Evolutionary conservation across 441 rosid genomes (phyloP).

Genomic region (Gossypium gossypioides): DNA sequence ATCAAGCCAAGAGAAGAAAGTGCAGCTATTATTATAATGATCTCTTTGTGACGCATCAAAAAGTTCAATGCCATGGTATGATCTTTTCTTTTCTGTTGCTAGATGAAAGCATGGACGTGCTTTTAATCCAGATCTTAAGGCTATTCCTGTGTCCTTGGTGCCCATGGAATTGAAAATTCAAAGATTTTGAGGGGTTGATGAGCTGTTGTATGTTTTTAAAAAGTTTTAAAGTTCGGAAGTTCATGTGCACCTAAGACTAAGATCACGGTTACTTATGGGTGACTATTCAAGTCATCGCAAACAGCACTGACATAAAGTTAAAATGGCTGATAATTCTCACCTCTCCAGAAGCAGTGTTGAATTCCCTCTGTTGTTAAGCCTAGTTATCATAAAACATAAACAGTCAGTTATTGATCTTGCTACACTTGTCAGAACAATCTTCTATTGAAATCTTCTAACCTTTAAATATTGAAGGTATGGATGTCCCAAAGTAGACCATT

Average conservation of each 20-base stretch:
- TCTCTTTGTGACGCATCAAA: neutral
- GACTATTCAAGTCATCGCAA: slow-evolving; percentile 5
- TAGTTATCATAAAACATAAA: slow-evolving; percentile 13
- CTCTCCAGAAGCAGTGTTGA: slow-evolving; percentile 59
- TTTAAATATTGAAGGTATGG: slow-evolving; percentile 49
- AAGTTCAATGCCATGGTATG: neutral
- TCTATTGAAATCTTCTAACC: slow-evolving; percentile 21
- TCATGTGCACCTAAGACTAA: slow-evolving; percentile 5
- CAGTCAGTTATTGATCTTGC: neutral
- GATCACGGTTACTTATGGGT: neutral
- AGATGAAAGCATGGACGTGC: neutral
- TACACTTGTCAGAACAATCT: neutral
- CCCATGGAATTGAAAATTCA: neutral
- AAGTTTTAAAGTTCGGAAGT: neutral
- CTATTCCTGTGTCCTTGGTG: neutral
- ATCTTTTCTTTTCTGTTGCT: neutral
- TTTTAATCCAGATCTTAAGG: slow-evolving; percentile 1
- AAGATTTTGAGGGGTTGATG: neutral
- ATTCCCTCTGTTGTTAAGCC: slow-evolving; percentile 47
- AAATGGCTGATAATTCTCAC: slow-evolving; percentile 10
- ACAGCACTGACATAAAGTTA: slow-evolving; percentile 6
- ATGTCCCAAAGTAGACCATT: slow-evolving; percentile 55
- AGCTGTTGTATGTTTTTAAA: neutral
- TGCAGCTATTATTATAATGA: neutral
- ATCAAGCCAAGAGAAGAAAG: slow-evolving; percentile 1